Evolutionary conservation across 768 basidiomycete genomes (phyloP).

Genomic region (Suillus alpinus): DNA sequence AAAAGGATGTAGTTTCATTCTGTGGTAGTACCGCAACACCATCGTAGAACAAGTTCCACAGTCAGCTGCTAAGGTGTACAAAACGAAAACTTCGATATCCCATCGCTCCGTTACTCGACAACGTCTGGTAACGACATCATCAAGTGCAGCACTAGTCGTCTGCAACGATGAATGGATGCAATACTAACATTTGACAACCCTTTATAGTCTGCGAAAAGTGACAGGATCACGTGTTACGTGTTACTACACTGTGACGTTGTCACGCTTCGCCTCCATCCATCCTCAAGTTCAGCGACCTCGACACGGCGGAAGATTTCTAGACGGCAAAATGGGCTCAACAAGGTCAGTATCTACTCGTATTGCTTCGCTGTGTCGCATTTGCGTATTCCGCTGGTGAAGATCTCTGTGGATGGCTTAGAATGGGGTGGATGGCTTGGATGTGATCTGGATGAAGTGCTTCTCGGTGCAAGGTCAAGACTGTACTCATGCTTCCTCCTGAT

Average conservation of each 20-base stretch:
- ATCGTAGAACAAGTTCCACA: neutral
- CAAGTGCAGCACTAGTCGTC: slow-evolving; percentile 45
- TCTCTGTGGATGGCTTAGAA: slow-evolving; percentile 15
- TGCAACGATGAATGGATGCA: slow-evolving; percentile 34
- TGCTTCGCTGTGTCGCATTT: neutral
- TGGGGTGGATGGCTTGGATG: slow-evolving; percentile 11
- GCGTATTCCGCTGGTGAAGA: neutral
- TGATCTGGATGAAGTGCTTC: neutral
- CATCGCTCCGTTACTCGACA: slow-evolving; percentile 66
- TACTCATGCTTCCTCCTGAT: slow-evolving; percentile 6
- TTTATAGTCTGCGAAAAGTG: slow-evolving; percentile 10
- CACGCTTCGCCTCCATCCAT: slow-evolving; percentile 18
- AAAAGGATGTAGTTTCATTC: neutral
- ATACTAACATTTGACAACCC: neutral
- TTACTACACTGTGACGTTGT: slow-evolving; percentile 25
- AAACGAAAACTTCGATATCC: slow-evolving; percentile 37
- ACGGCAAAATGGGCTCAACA: slow-evolving; percentile 73
- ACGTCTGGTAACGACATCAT: slow-evolving; percentile 32
- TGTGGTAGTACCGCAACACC: neutral
- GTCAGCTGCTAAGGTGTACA: neutral
- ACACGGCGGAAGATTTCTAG: slow-evolving; percentile 23
- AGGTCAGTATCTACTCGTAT: slow-evolving; percentile 50
- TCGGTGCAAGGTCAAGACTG: slow-evolving; percentile 5
- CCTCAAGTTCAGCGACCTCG: slow-evolving; percentile 23
- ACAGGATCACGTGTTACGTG: slow-evolving; percentile 17